Percentiles rank a stretch among this genome's conserved stretches.
These are phyloP conservation scores for Pyracantha coccinea DNA, from an alignment of 331 rosid species.

Conservation along the genomic window DNA sequence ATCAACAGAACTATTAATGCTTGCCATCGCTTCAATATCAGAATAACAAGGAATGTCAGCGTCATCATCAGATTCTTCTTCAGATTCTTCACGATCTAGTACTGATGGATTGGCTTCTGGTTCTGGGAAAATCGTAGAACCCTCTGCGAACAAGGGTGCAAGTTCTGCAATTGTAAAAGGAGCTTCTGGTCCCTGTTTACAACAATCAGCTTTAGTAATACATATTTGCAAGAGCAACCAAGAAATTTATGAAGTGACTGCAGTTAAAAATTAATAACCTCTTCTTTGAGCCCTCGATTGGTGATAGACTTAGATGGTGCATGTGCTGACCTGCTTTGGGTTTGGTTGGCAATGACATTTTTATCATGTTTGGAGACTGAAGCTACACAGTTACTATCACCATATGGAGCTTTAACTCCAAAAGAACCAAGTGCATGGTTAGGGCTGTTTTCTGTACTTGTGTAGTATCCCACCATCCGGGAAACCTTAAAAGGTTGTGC, in stretches of 20 bases:
- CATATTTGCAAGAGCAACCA: slow-evolving; percentile 2
- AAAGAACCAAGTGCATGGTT: slow-evolving; percentile 21
- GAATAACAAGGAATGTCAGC: slow-evolving; percentile 48
- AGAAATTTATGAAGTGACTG: slow-evolving; percentile 4
- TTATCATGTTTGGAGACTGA: slow-evolving; percentile 33
- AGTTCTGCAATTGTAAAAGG: slow-evolving; percentile 23
- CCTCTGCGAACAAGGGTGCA: slow-evolving; percentile 22
- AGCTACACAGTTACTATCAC: slow-evolving; percentile 23
- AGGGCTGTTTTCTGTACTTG: slow-evolving; percentile 17
- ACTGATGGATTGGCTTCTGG: slow-evolving; percentile 27
- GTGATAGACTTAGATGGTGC: slow-evolving; percentile 27
- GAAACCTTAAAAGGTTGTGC: slow-evolving; percentile 16
- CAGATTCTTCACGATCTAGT: slow-evolving; percentile 33
- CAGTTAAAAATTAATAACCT: slow-evolving; percentile 38
- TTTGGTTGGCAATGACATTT: slow-evolving; percentile 15
- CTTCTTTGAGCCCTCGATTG: slow-evolving; percentile 29
- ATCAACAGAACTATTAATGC: slow-evolving; percentile 1
- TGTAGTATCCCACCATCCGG: slow-evolving; percentile 17
- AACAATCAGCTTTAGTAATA: slow-evolving; percentile 24
- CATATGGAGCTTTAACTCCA: slow-evolving; percentile 26
- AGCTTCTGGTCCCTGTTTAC: slow-evolving; percentile 41
- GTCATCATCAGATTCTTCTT: slow-evolving; percentile 11
- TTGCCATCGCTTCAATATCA: slow-evolving; percentile 72
- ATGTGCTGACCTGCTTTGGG: slow-evolving; percentile 28
- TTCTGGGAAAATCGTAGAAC: slow-evolving; percentile 20